Percentiles rank a stretch among this genome's conserved stretches.
phyloP scores from a whole-genome alignment of 139 green algal genomes.

The Bryopsis sp. region DNA sequence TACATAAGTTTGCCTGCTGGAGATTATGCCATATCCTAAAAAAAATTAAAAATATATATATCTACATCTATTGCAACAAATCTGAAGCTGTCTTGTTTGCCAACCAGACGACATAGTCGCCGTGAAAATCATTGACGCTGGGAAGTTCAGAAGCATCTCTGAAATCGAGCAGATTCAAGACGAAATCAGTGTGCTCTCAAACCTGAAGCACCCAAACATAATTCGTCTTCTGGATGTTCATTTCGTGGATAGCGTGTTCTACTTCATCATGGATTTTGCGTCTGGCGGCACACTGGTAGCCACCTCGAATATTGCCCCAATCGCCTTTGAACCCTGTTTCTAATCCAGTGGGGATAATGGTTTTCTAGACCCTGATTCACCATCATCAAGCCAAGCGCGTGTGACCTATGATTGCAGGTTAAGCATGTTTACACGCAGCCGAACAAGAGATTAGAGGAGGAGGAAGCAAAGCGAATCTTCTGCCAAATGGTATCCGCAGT shows the following conservation, averaged over 20 bases:
- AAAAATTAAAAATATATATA: neutral
- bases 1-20: no score
- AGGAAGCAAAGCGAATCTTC: conserved; percentile 47
- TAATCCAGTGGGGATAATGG: no score
- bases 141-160: conserved; percentile 48
- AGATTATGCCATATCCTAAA: neutral
- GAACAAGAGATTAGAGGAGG: conserved; percentile 36
- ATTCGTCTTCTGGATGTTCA: conserved; percentile 49
- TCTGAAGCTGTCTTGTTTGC: conserved; percentile 9
- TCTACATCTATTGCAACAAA: neutral
- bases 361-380: neutral
- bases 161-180: conserved; percentile 64
- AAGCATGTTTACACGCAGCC: conserved; percentile 27
- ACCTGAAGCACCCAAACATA: conserved; percentile 61
- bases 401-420: conserved; percentile 12
- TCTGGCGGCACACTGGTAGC: conserved; percentile 47
- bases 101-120: conserved; percentile 65
- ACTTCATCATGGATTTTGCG: conserved; percentile 71
- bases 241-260: conserved; percentile 45
- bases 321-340: no score
- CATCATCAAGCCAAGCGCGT: neutral
- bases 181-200: conserved; percentile 54
- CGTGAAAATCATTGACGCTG: conserved; percentile 57
- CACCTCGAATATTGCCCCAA: no score
- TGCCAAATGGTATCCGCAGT: conserved; percentile 49